Evolutionary conservation across 441 rosid species (phyloP), one percentile per base, ranked within the genome.

Genomic region (Populus hybrid): DNA sequence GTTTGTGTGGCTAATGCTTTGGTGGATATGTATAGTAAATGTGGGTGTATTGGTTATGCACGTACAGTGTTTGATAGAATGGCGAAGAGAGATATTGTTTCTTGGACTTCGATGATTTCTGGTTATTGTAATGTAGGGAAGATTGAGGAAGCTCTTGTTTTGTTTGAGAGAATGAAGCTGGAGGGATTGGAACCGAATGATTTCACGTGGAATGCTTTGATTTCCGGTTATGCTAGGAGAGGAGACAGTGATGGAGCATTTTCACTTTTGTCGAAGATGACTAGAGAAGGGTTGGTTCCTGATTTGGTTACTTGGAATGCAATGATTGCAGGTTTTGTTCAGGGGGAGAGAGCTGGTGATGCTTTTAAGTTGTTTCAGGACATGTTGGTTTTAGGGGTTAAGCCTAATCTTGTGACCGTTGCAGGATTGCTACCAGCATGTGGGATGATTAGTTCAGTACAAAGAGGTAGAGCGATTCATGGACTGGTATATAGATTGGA

Each of bases 151-250:
- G 86, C 88, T 1, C 33, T 79, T 11, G 23, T 21, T 38, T 72
- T 87, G 77, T 85, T 87, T 64, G 77, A 86, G 74, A 78, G 72
- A 56, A 86, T 87, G 88, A 80, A 79, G 67, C 61, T 74, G 85
- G 85, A 87, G 69, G 89, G 84, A 24, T 33, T 35, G 29, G 82
- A 69, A 56, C 88, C 84, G 80, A 87, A 81, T 70, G 86, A 82
- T 21, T 89, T 91, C 75, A 81, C 81, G n/a, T 87, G 93, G 93
- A 91, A 89, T 78, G 75, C 90, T 36, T 87, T 91, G 88, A 77
- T 89, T 33, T 72, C 84, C 7, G 88, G 90, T 20, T 86, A 80
- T 53, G 86, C 88, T 74, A 59, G 80, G 77, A 87, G 85, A 76
- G 87, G 90, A 36, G 82, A 80, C 56, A 80, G 85, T 82, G 84